Conservation (phyloP, 257 asterid species). For the Ballota nigra region DNA sequence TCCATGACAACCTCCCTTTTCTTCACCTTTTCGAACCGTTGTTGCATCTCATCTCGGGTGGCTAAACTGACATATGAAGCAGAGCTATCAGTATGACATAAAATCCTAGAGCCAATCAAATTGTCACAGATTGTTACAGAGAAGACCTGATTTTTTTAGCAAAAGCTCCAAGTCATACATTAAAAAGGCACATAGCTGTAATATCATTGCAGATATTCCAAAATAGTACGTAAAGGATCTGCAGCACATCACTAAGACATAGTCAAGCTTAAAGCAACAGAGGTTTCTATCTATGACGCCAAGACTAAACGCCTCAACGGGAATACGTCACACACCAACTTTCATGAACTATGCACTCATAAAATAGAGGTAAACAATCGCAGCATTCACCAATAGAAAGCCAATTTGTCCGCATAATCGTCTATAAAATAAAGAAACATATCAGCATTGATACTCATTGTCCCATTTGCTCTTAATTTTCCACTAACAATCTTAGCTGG, state of each 20-base stretch:
- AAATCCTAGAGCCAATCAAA: conserved; percentile 16
- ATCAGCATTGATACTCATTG: background rate
- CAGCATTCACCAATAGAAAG: conserved; percentile 10
- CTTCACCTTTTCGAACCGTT: too few species aligned
- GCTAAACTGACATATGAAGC: too few species aligned
- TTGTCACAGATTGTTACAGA: conserved; percentile 9
- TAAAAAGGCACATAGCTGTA: background rate
- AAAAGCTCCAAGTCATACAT: conserved; percentile 15
- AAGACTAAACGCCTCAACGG: background rate
- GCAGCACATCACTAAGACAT: background rate
- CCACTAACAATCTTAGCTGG: background rate
- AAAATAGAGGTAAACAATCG: conserved; percentile 10
- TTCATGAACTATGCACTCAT: conserved; percentile 1
- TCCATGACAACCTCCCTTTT: too few species aligned
- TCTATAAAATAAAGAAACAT: background rate
- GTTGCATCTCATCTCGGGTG: too few species aligned
- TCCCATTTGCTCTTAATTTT: conserved; percentile 5
- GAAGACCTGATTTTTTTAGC: background rate
- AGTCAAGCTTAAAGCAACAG: background rate
- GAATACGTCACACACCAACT: background rate
- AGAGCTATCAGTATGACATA: too few species aligned
- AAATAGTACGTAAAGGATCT: background rate
- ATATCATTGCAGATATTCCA: background rate
- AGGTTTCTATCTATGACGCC: background rate
- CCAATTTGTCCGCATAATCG: background rate